phyloP scores from a whole-genome alignment of 768 basidiomycete species.

The Tulasnella sp. region DNA sequence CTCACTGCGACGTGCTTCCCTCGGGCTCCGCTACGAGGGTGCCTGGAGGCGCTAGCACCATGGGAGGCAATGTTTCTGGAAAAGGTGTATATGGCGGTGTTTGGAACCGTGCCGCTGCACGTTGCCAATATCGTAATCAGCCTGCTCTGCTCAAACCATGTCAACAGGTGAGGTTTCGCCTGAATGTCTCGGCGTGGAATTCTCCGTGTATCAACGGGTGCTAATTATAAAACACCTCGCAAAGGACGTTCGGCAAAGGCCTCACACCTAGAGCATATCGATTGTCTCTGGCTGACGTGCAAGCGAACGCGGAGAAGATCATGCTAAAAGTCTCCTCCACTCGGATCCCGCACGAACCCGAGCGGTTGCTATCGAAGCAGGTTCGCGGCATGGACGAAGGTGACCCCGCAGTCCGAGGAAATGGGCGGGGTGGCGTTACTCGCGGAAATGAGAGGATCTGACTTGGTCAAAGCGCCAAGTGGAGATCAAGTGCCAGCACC shows the following conservation, averaged over 20 bases:
- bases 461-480: background rate
- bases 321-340: slow-evolving; percentile 6
- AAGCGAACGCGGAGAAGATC: slow-evolving; percentile 31
- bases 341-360: slow-evolving; percentile 22
- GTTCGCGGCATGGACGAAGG: background rate
- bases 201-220: background rate
- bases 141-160: slow-evolving; percentile 66
- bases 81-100: slow-evolving; percentile 50
- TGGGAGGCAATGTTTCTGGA: slow-evolving; percentile 53
- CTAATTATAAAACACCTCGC: slow-evolving; percentile 32
- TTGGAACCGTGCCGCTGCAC: slow-evolving; percentile 58
- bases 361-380: slow-evolving; percentile 11
- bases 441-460: background rate
- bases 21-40: slow-evolving; percentile 61
- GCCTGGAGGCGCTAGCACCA: slow-evolving; percentile 55
- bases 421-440: background rate
- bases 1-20: slow-evolving; percentile 58
- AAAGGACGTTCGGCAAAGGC: slow-evolving; percentile 59
- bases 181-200: slow-evolving; percentile 8
- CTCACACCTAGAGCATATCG: slow-evolving; percentile 60
- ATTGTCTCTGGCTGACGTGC: slow-evolving; percentile 49
- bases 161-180: slow-evolving; percentile 38
- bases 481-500: background rate
- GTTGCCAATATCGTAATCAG: slow-evolving; percentile 56
- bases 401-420: background rate